Conservation (phyloP, 2,329 filamentous ascomycete genomes). For the Coniochaeta sp. region DNA sequence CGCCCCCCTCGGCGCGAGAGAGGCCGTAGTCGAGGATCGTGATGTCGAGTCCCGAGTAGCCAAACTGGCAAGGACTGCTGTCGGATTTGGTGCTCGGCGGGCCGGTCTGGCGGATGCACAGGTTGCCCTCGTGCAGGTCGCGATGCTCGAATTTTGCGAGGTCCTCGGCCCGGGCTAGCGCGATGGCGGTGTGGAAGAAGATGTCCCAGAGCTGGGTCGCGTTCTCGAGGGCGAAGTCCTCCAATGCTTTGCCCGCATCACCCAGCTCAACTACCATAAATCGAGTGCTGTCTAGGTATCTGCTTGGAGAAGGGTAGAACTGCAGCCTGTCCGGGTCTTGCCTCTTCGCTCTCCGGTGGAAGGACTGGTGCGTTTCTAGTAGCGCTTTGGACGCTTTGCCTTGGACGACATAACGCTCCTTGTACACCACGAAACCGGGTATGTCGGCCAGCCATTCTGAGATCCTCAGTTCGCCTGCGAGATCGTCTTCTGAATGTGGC, state of each 20-base stretch:
- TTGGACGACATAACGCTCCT: slow-evolving; percentile 52
- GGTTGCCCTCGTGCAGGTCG: slow-evolving; percentile 58
- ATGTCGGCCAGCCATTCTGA: slow-evolving; percentile 58
- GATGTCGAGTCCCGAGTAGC: slow-evolving; percentile 53
- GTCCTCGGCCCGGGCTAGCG: slow-evolving; percentile 51
- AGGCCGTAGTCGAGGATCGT: slow-evolving; percentile 60
- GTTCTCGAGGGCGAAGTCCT: slow-evolving; percentile 44
- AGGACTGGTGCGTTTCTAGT: slow-evolving; percentile 51
- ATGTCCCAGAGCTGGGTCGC: slow-evolving; percentile 54
- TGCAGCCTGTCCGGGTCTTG: slow-evolving; percentile 49
- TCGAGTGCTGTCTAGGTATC: slow-evolving; percentile 48
- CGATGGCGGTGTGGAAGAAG: slow-evolving; percentile 52
- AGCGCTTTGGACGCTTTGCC: slow-evolving; percentile 46
- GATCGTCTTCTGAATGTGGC: slow-evolving; percentile 44
- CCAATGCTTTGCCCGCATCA: slow-evolving; percentile 52
- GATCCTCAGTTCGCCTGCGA: slow-evolving; percentile 53
- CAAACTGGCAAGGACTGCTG: slow-evolving; percentile 34
- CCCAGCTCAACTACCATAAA: slow-evolving; percentile 58
- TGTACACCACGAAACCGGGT: slow-evolving; percentile 59
- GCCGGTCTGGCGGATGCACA: slow-evolving; percentile 44
- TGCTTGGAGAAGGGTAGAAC: slow-evolving; percentile 54
- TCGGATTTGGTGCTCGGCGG: slow-evolving; percentile 21
- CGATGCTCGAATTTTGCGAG: slow-evolving; percentile 57
- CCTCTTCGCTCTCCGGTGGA: slow-evolving; percentile 45
- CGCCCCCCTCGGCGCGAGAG: slow-evolving; percentile 42